Evolutionary conservation across 2,329 filamentous ascomycete species (phyloP).

Genomic region (Colletotrichum horii): DNA sequence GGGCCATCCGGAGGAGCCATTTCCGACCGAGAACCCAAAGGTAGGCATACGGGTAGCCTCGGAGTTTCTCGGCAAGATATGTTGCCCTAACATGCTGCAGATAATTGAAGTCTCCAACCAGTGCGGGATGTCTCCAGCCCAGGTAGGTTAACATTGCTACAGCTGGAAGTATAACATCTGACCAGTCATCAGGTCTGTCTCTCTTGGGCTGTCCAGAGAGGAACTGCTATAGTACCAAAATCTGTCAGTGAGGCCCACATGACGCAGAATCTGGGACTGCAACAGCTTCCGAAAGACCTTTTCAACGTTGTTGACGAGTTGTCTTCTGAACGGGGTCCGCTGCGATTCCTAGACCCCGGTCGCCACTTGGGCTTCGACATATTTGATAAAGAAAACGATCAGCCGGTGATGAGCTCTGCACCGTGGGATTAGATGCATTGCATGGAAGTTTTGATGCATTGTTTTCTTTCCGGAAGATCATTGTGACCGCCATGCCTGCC

Average conservation of each 20-base stretch:
- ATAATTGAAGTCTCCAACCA: not conserved
- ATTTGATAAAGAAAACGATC: not conserved
- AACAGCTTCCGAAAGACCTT: not conserved
- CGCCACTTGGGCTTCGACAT: not conserved
- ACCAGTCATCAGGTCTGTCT: not conserved
- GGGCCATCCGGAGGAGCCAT: not conserved
- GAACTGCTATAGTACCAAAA: not conserved
- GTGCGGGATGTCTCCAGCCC: not conserved
- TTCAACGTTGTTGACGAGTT: not conserved
- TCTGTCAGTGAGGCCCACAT: not conserved
- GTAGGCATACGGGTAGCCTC: not conserved
- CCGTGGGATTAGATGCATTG: not conserved
- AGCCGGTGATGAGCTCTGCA: not conserved
- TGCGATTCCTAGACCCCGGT: not conserved
- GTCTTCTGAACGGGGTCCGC: not conserved
- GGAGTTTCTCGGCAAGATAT: not conserved
- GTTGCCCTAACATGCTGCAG: not conserved
- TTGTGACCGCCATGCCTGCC: not conserved
- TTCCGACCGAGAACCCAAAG: not conserved
- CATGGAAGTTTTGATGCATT: not conserved
- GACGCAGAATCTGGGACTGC: not conserved
- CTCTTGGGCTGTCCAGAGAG: not conserved
- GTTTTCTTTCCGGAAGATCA: not conserved
- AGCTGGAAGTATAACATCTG: not conserved
- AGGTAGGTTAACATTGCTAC: not conserved